phyloP scores from a whole-genome alignment of 192 early-diverging fungal genomes.

The Gaertneriomyces sp. region DNA sequence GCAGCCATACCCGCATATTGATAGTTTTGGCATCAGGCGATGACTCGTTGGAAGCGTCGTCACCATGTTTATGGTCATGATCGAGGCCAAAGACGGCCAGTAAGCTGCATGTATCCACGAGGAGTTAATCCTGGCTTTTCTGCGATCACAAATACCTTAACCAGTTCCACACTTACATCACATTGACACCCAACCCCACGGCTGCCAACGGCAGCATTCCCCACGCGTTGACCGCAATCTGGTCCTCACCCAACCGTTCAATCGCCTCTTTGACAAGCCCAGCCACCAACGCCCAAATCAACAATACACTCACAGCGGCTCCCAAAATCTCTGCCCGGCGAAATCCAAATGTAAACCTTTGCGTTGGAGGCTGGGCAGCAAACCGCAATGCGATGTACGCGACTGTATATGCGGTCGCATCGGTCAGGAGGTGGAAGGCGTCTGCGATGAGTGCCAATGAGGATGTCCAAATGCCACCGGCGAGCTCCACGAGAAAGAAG shows the following conservation, averaged over 20 bases:
- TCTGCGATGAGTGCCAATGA: slow-evolving; percentile 68
- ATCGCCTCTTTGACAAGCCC: slow-evolving; percentile 64
- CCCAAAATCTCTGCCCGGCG: slow-evolving; percentile 76
- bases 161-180: slow-evolving; percentile 35
- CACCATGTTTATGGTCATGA: slow-evolving; percentile 21
- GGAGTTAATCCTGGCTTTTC: too few relatives aligned
- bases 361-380: slow-evolving; percentile 50
- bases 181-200: slow-evolving; percentile 68
- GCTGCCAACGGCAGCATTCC: slow-evolving; percentile 61
- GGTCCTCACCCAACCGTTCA: slow-evolving; percentile 53
- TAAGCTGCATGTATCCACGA: slow-evolving; percentile 40
- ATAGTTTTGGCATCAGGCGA: slow-evolving; percentile 1
- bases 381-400: slow-evolving; percentile 62
- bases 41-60: slow-evolving; percentile 4
- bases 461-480: slow-evolving; percentile 37
- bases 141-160: too few relatives aligned
- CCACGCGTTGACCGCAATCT: slow-evolving; percentile 57
- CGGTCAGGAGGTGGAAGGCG: slow-evolving; percentile 70
- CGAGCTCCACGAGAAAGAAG: slow-evolving; percentile 61
- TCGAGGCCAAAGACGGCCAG: slow-evolving; percentile 12
- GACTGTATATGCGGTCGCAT: slow-evolving; percentile 67
- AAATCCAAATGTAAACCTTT: slow-evolving; percentile 59
- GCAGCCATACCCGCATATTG: slow-evolving; percentile 59
- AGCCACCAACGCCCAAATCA: slow-evolving; percentile 69
- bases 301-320: slow-evolving; percentile 62